phyloP scores from a whole-genome alignment of 2,329 filamentous ascomycete genomes.

The Alternaria infectoria region DNA sequence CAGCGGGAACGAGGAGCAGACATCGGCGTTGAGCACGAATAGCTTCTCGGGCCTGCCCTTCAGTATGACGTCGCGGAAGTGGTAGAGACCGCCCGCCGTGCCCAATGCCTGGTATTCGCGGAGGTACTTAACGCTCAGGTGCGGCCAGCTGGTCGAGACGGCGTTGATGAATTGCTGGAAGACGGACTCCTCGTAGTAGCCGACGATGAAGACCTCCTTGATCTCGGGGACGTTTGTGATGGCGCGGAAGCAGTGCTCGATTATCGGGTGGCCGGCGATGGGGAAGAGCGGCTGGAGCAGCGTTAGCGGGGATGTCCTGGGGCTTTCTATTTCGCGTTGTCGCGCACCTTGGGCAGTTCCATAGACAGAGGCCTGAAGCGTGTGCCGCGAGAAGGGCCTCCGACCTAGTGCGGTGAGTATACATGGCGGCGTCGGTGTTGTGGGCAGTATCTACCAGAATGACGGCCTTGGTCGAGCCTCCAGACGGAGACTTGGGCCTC shows the following conservation, averaged over 20 bases:
- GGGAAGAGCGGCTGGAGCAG: conserved; percentile 84
- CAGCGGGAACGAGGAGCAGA: conserved; percentile 97
- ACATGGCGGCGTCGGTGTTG: conserved; percentile 5
- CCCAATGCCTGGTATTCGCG: conserved; percentile 96
- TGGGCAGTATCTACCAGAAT: conserved; percentile 73
- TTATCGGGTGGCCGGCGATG: conserved; percentile 96
- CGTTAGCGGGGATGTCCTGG: conserved; percentile 24
- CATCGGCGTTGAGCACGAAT: conserved; percentile 97
- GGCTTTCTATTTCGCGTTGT: conserved; percentile 5
- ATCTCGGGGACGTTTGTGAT: conserved; percentile 89
- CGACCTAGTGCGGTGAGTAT: conserved; percentile 68
- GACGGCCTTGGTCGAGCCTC: conserved; percentile 80
- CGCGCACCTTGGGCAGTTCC: conserved; percentile 86
- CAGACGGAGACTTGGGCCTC: conserved; percentile 43
- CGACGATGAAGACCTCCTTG: conserved; percentile 95
- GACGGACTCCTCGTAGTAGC: conserved; percentile 97
- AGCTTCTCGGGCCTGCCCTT: conserved; percentile 94
- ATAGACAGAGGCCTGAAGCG: conserved; percentile 93
- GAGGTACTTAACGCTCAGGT: conserved; percentile 90
- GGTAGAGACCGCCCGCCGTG: conserved; percentile 95
- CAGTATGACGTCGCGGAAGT: conserved; percentile 98
- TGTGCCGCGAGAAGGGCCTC: conserved; percentile 92
- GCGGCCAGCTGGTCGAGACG: conserved; percentile 80
- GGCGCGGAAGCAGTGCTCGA: conserved; percentile 95
- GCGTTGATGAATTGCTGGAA: conserved; percentile 99